Evolutionary conservation across 2,329 filamentous ascomycete genomes (phyloP), one percentile per base, ranked within the genome.

Genomic region (Monosporascus ibericus): DNA sequence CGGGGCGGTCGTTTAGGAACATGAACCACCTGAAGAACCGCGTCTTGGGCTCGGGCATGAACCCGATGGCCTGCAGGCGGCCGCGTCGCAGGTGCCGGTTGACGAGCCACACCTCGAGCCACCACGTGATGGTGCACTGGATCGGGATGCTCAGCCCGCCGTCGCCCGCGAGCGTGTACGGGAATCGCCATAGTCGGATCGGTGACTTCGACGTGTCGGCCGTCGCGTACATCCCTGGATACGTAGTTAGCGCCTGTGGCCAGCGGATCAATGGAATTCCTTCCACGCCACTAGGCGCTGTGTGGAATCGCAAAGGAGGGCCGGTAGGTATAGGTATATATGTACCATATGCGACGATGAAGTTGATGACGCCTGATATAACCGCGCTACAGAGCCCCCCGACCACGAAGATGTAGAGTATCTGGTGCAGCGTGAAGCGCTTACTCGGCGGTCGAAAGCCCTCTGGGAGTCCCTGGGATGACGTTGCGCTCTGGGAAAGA

Each of bases 291-390:
- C 9, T 9, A 14, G 9, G 30, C n/a, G 2, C 22, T 36, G 18
- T 34, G 17, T 25, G n/a, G n/a, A 15, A 40, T 42, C 25, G 38
- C 8, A 14, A 14, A 15, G 36, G 42, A 11, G 15, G 7, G 11
- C 40, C 14, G 59, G 46, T 38, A 60, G 44, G 25, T 57, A 25
- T 18, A 22, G 30, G 9, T 34, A 5, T 22, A 17, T 5, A 61
- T 66, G 52, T 59, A 78, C 76, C 73, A 55, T 78, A 80, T 17
- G 75, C 77, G 52, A 80, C 70, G 44, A 70, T 73, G 61, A 80
- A 78, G 64, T 80, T 80, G 55, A 80, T 74, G 22, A 67, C 75
- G 0, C 72, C 78, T 0, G 75, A 77, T 2, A 80, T 44, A n/a
- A 75, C 48, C 55, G 73, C 70, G 9, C 75, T 74, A 15, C 73